Percentiles rank a stretch among this genome's conserved stretches.
Conservation (phyloP, 129 eudicot species). For the Flaveria sonorensis region DNA sequence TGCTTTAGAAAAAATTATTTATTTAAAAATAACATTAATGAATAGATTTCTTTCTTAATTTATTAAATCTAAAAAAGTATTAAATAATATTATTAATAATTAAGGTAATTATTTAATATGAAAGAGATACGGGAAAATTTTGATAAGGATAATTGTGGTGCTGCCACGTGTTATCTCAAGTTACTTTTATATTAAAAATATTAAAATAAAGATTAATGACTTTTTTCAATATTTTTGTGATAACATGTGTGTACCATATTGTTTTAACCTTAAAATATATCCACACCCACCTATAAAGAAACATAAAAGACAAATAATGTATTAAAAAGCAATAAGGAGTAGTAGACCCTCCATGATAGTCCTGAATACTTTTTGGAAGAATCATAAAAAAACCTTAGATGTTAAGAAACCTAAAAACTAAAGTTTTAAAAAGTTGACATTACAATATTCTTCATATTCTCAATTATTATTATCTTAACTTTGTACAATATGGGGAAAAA, state of each 20-base stretch:
- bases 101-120: too few species aligned
- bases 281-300: conserved; percentile 16
- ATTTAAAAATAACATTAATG: too few species aligned
- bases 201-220: too few species aligned
- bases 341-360: conserved; percentile 25
- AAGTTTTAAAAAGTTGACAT: conserved; percentile 19
- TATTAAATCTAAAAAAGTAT: too few species aligned
- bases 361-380: conserved; percentile 27
- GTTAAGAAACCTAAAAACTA: conserved; percentile 35
- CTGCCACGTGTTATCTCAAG: too few species aligned
- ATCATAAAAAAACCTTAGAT: conserved; percentile 31
- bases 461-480: conserved; percentile 21
- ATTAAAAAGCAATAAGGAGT: conserved; percentile 6
- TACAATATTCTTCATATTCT: conserved; percentile 35
- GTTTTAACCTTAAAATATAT: not conserved
- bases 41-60: too few species aligned
- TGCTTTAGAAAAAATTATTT: too few species aligned
- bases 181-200: too few species aligned
- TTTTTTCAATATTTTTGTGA: not conserved
- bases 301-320: conserved; percentile 21
- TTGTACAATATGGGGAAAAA: conserved; percentile 23
- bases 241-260: not conserved
- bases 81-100: too few species aligned
- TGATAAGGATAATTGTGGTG: too few species aligned
- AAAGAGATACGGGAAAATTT: too few species aligned